Conservation (phyloP, 2,329 filamentous ascomycete genomes). For the Colletotrichum endophyticum region DNA sequence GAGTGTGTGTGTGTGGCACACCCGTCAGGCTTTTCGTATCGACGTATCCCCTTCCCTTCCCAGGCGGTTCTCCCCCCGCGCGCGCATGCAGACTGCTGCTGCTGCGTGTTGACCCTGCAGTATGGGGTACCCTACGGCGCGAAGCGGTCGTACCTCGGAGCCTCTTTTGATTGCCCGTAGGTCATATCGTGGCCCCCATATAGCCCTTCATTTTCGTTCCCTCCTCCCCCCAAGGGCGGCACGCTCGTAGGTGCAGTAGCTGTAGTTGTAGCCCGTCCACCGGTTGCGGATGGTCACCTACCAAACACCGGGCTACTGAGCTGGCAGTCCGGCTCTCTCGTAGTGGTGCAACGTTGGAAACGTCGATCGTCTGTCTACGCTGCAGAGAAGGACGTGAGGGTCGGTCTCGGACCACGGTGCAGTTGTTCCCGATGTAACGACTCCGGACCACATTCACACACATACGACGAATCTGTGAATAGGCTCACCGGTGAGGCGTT, state of each 20-base stretch:
- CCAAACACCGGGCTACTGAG: background rate
- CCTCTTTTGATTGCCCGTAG: constrained; percentile 30
- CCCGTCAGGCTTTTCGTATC: background rate
- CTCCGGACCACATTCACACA: background rate
- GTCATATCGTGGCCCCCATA: constrained; percentile 23
- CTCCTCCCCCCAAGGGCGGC: background rate
- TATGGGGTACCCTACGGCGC: constrained; percentile 4
- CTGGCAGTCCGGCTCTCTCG: background rate
- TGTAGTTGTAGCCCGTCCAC: background rate
- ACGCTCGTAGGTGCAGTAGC: background rate
- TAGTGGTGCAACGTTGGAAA: background rate
- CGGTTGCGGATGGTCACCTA: background rate
- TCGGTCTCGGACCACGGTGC: background rate
- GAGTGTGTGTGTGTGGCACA: background rate
- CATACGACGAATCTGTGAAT: background rate
- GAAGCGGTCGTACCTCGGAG: constrained; percentile 35
- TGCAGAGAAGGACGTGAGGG: background rate
- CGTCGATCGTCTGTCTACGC: background rate
- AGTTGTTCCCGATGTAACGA: background rate
- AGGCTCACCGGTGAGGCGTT: background rate
- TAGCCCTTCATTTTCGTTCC: background rate
- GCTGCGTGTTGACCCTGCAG: constrained; percentile 10
- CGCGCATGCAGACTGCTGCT: background rate
- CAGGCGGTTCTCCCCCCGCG: background rate
- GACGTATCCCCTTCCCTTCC: background rate